Evolutionary conservation across 1,139 yeast genomes (phyloP), one percentile per base, ranked within the genome.

Genomic region (Yamadazyma dushanensis): DNA sequence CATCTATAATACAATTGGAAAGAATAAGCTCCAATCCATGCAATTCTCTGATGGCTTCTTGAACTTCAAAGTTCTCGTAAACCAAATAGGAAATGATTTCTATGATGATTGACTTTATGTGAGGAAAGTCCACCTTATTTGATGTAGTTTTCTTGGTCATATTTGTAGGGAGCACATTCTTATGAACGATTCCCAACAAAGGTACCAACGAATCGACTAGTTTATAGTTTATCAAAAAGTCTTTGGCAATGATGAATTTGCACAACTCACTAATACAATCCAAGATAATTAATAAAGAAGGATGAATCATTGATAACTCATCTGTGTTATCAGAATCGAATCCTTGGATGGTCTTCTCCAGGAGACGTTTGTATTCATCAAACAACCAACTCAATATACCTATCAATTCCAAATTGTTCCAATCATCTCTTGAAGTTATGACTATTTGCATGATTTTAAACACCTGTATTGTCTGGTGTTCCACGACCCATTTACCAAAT

Each of bases 1-100:
- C 83, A 56, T 92, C 98, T 32, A 92, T 81, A 26, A 83, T 76
- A 61, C 97, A 89, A 47, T 82, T 85, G 2, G 94, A 85, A 17
- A 92, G 63, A 0, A 90, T 70, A 15, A 87, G 59, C 37, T 80
- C 84, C 8, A 92, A 57, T 0, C 90, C 95, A 35, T 83, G 87
- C 1, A 69, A 51, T 25, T 73, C 73, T 31, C 97, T 68, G 17
- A 86, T 69, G 32, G 63, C 54, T 41, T 90, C 92, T 53, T 90
- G 97, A 2, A 77, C 72, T 3, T 64, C 65, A 35, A 60, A 63
- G 34, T 80, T 73, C 2, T 71, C 66, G 43, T 71, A 73, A 0
- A 74, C 67, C 35, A 88, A 56, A 36, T 71, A 71, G 0, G 87
- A 71, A 5, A 84, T 55, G 0, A 80, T 70, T 46, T 83, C 90